phyloP scores from a whole-genome alignment of 2,329 filamentous ascomycete species.

The Claviceps pusilla region DNA sequence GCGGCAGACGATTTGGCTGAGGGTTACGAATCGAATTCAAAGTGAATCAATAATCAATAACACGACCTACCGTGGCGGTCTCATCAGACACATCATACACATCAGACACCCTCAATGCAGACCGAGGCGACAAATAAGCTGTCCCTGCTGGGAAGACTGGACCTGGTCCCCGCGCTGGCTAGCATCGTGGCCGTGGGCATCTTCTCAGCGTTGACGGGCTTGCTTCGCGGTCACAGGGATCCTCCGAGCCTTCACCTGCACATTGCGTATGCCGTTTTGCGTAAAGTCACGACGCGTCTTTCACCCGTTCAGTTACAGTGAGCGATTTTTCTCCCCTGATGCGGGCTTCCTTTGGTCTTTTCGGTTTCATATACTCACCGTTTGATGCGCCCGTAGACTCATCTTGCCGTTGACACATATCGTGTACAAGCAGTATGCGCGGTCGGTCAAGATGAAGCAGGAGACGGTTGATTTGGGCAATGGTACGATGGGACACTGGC shows the following conservation, averaged over 20 bases:
- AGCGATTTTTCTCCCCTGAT: background rate
- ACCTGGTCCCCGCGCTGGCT: conserved; percentile 8
- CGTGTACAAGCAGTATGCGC: conserved; percentile 9
- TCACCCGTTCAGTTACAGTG: conserved; percentile 10
- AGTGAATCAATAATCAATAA: background rate
- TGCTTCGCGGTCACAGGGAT: conserved; percentile 6
- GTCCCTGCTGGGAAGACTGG: conserved; percentile 7
- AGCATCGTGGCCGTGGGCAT: conserved; percentile 6
- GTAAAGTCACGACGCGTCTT: conserved; percentile 8
- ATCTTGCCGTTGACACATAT: conserved; percentile 9
- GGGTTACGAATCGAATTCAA: no score
- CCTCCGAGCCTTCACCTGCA: conserved; percentile 10
- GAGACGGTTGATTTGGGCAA: conserved; percentile 9
- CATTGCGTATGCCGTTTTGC: conserved; percentile 10
- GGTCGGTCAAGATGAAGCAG: conserved; percentile 4
- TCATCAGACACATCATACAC: background rate
- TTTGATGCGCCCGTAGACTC: conserved; percentile 1
- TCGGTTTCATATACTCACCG: background rate
- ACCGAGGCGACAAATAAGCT: background rate
- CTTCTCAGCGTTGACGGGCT: conserved; percentile 5
- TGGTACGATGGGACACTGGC: conserved; percentile 11
- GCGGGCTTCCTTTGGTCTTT: background rate
- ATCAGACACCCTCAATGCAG: background rate
- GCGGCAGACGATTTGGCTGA: no score
- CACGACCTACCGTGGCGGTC: background rate